Percentiles rank a stretch among this genome's conserved stretches.
These are phyloP conservation scores for Rubroboletus pulcherrimus DNA, from an alignment of 768 basidiomycete species.

Conservation along the genomic window DNA sequence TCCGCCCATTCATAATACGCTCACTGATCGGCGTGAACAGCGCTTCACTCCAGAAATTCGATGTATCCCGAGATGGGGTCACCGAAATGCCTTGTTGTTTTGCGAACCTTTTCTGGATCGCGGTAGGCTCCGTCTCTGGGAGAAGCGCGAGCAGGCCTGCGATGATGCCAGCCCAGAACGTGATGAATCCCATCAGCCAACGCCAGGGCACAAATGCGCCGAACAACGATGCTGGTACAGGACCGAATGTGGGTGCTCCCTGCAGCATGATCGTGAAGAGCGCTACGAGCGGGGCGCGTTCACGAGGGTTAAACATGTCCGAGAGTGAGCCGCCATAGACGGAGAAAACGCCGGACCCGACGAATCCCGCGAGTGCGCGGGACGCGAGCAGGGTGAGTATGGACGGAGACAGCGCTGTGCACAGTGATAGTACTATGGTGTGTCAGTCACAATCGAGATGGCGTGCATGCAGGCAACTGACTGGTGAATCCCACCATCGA, in stretches of 20 bases:
- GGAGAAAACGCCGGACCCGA: constrained; percentile 27
- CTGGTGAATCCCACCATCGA: constrained; percentile 22
- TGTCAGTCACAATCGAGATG: constrained; percentile 4
- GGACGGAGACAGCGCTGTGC: constrained; percentile 22
- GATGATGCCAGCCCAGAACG: constrained; percentile 23
- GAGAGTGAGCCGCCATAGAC: constrained; percentile 30
- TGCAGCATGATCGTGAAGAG: constrained; percentile 30
- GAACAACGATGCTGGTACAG: constrained; percentile 24
- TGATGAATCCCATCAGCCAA: constrained; percentile 25
- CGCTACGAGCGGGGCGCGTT: constrained; percentile 28
- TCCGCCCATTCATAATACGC: background rate
- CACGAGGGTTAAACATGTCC: constrained; percentile 27
- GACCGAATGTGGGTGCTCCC: constrained; percentile 29
- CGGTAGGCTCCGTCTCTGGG: constrained; percentile 25
- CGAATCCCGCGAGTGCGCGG: constrained; percentile 21
- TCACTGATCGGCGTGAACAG: constrained; percentile 25
- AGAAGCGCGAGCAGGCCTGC: constrained; percentile 13
- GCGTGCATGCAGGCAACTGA: constrained; percentile 2
- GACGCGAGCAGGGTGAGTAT: constrained; percentile 15
- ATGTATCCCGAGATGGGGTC: background rate
- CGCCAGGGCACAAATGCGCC: constrained; percentile 23
- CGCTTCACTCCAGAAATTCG: constrained; percentile 21
- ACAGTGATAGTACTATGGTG: constrained; percentile 21
- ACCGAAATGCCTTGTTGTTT: constrained; percentile 6
- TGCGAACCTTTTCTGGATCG: constrained; percentile 18